phyloP scores from a whole-genome alignment of 1,284 basidiomycete species.

The Gymnopus androsaceus region DNA sequence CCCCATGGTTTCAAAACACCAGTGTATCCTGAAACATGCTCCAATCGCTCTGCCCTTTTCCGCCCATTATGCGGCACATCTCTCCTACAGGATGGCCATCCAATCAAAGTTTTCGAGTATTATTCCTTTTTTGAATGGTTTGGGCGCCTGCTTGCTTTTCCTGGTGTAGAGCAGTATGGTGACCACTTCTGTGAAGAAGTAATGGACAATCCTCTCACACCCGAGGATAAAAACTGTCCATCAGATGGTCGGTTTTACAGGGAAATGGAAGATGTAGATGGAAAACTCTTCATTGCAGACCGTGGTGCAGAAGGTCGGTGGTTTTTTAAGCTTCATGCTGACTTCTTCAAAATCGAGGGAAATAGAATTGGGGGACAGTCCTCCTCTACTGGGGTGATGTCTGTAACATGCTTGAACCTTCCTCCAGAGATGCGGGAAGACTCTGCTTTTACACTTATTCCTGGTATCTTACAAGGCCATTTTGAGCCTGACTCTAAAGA shows the following conservation, averaged over 20 bases:
- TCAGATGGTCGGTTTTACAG: not conserved
- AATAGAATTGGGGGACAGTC: not conserved
- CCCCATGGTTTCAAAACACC: not conserved
- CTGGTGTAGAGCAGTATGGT: constrained; percentile 6
- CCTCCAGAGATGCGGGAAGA: constrained; percentile 13
- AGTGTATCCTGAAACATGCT: not conserved
- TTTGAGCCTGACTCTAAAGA: constrained; percentile 4
- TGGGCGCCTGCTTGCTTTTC: constrained; percentile 10
- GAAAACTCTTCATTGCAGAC: constrained; percentile 9
- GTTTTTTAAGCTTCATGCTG: constrained; percentile 7
- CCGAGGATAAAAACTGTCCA: not conserved
- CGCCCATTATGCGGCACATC: not conserved
- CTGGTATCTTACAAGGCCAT: constrained; percentile 12
- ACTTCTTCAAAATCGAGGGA: constrained; percentile 16
- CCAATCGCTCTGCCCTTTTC: not conserved
- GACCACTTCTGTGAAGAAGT: constrained; percentile 12
- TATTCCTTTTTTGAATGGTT: constrained; percentile 10
- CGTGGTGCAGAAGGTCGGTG: constrained; percentile 11
- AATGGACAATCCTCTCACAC: not conserved
- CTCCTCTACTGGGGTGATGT: constrained; percentile 11
- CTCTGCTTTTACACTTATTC: constrained; percentile 9
- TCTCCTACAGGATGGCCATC: not conserved
- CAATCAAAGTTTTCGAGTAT: constrained; percentile 2
- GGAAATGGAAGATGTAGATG: not conserved
- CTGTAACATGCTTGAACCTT: constrained; percentile 12